phyloP scores from a whole-genome alignment of 805 yeast genomes.

The Yamadazyma sp. region DNA sequence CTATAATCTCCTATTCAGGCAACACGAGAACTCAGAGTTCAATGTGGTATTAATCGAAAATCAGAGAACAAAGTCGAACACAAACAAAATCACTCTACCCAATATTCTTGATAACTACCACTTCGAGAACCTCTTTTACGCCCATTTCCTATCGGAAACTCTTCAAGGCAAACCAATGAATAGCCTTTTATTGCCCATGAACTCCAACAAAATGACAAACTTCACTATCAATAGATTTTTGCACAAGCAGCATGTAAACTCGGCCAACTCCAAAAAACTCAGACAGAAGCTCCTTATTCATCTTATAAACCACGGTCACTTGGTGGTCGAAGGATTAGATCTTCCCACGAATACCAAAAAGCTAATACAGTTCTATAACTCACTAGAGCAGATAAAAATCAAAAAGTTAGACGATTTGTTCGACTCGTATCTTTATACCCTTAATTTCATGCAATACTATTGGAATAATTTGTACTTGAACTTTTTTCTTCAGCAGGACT shows the following conservation, averaged over 20 bases:
- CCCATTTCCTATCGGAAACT: conserved; percentile 24
- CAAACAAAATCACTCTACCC: conserved; percentile 36
- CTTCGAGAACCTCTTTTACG: conserved; percentile 37
- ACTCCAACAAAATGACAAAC: conserved; percentile 35
- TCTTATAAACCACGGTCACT: conserved; percentile 2
- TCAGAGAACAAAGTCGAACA: conserved; percentile 40
- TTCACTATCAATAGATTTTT: conserved; percentile 40
- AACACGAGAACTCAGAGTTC: conserved; percentile 15
- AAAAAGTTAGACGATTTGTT: conserved; percentile 40
- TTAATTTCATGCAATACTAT: conserved; percentile 24
- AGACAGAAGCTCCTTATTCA: conserved; percentile 8
- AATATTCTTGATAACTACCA: conserved; percentile 38
- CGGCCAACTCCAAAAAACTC: conserved; percentile 13
- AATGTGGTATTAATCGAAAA: conserved; percentile 35
- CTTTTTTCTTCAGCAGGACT: conserved; percentile 17
- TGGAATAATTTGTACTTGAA: conserved; percentile 21
- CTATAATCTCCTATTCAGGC: conserved; percentile 18
- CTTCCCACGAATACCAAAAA: conserved; percentile 1
- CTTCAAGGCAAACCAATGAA: not conserved
- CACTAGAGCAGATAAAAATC: conserved; percentile 8
- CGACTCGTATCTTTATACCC: conserved; percentile 38
- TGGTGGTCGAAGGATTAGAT: conserved; percentile 8
- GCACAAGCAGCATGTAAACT: conserved; percentile 15
- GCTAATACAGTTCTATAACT: conserved; percentile 7
- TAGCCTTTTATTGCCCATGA: conserved; percentile 33